Percentiles rank a stretch among this genome's conserved stretches.
phyloP scores from a whole-genome alignment of 2,329 filamentous ascomycete species.

The Sporothrix phasma region DNA sequence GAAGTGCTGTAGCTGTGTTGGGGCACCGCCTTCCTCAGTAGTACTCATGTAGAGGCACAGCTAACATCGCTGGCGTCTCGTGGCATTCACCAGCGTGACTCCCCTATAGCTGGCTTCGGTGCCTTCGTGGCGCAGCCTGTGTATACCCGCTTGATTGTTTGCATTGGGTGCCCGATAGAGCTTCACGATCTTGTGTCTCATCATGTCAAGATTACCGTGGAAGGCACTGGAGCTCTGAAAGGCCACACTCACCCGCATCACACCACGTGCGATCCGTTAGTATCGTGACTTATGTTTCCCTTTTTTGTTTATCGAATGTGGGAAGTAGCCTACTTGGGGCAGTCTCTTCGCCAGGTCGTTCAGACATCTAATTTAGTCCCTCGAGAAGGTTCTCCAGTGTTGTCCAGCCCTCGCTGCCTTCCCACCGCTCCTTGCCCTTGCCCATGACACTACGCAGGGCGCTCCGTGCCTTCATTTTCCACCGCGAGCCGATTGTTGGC shows the following conservation, averaged over 20 bases:
- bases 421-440: constrained; percentile 72
- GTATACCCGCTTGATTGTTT: not conserved
- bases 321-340: not conserved
- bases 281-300: not conserved
- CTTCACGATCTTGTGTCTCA: not conserved
- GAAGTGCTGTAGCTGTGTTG: no score
- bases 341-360: not conserved
- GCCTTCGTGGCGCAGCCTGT: not conserved
- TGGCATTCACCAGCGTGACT: not conserved
- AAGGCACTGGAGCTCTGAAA: not conserved
- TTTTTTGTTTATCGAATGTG: not conserved
- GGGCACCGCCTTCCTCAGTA: no score
- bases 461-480: constrained; percentile 81
- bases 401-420: constrained; percentile 61
- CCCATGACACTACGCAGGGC: constrained; percentile 77
- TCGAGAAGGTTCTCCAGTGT: constrained; percentile 47
- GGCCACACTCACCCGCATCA: not conserved
- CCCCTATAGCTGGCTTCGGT: not conserved
- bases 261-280: not conserved
- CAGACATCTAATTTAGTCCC: constrained; percentile 30
- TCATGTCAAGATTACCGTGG: not conserved
- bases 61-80: not conserved
- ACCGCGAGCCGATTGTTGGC: constrained; percentile 64
- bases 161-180: not conserved
- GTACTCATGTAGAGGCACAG: not conserved